phyloP scores from a whole-genome alignment of 257 asterid species.

The Asclepias syriaca region DNA sequence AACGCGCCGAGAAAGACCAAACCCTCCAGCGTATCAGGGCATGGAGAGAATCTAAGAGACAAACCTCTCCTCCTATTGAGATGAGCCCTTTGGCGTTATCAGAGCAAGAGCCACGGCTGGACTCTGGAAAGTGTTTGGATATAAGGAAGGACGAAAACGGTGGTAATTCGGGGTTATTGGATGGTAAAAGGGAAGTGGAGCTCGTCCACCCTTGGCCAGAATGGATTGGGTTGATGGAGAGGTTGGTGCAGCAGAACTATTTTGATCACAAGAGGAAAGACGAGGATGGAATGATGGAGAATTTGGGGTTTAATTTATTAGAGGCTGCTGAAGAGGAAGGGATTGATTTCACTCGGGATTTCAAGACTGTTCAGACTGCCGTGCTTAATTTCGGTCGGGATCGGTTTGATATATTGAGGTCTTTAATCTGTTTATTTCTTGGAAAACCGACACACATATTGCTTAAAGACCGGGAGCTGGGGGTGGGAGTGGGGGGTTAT shows the following conservation, averaged over 20 bases:
- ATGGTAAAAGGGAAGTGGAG: conserved; percentile 52
- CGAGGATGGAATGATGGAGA: conserved; percentile 77
- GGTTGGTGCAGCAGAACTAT: conserved; percentile 87
- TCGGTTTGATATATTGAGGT: conserved; percentile 90
- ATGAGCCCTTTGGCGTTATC: conserved; percentile 4
- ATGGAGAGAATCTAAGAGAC: conserved; percentile 80
- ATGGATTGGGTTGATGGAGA: conserved; percentile 92
- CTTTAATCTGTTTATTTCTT: conserved; percentile 1
- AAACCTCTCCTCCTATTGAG: conserved; percentile 15
- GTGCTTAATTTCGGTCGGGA: conserved; percentile 72
- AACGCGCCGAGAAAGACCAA: conserved; percentile 64
- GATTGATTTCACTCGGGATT: conserved; percentile 65
- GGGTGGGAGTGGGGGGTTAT: neutral
- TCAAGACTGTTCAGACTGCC: conserved; percentile 72
- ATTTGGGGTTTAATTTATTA: conserved; percentile 52
- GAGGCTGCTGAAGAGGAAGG: conserved; percentile 42
- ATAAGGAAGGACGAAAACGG: conserved; percentile 27
- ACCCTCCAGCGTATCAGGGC: conserved; percentile 87
- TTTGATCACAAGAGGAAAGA: conserved; percentile 89
- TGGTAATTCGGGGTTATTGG: conserved; percentile 32
- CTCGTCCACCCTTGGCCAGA: conserved; percentile 93
- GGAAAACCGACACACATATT: neutral
- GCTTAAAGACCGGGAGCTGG: neutral
- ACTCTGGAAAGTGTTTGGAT: conserved; percentile 28
- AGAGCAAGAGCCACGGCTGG: neutral